Base-by-base conservation (phyloP, 352 stramenopile genomes). In the Thalassiosira livingstoniorum region DNA sequence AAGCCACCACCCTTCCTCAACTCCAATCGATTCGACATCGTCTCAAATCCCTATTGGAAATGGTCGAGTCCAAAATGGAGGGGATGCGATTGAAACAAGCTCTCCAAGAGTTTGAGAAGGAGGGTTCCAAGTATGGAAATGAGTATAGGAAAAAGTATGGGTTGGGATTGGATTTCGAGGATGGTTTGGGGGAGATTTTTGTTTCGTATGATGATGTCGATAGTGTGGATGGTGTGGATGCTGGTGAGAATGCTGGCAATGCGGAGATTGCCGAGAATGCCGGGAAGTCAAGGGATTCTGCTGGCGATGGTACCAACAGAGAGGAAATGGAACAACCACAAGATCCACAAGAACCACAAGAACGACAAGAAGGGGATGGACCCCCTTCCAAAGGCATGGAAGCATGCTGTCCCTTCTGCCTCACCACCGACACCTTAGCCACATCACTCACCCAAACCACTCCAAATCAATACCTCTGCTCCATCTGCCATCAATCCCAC, bases 11-110 rank as follows among this genome's bases (percentile, higher is more conserved):
- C 47, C 63, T 72, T 29, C 63, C 23, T 47, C 15, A 72, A n/a
- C 47, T 72, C 2, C 25, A 72, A 60, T 27, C 5, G 15, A 58
- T 72, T n/a, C 29, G 63, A 15, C 63, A 61, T 29, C 43, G 54
- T 2, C 21, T 72, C 27, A 72, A 55, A 31, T 51, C 34, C 4
- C 15, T 72, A n/a, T 31, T 72, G 35, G 43, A 72, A 53, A 47
- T 39, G 29, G 42, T 72, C 11, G 63, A 72, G 31, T 42, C 25
- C 23, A 60, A 61, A 32, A 72, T 72, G 25, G 61, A 72, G 13
- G 5, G 37, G 21, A 45, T 31, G 2, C 37, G 60, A 25, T 25
- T 72, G 32, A 43, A 43, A 3, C 60, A 61, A 35, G 63, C 63
- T 23, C 34, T 72, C 2, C 4, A 29, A 42, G 63, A 58, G 27